phyloP scores from a whole-genome alignment of 345 rosid species.

The Euphorbia tirucalli region DNA sequence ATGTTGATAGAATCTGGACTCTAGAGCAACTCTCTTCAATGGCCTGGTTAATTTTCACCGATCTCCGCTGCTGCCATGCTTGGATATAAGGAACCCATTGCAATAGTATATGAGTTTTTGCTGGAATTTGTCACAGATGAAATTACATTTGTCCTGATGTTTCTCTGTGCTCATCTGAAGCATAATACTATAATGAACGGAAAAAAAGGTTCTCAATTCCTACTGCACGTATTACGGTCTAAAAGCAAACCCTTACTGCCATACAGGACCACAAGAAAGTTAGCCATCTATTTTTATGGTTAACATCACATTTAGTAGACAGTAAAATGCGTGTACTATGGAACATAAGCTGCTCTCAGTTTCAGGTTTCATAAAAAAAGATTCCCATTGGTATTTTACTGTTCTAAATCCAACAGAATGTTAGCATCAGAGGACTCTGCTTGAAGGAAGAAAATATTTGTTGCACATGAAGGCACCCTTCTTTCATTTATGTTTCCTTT shows the following conservation, averaged over 20 bases:
- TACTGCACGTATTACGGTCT: not conserved
- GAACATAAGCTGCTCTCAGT: not conserved
- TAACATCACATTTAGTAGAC: not conserved
- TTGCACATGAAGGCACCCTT: not conserved
- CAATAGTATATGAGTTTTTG: too few species aligned
- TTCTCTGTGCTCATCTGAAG: too few species aligned
- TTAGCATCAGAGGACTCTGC: not conserved
- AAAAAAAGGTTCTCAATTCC: not conserved
- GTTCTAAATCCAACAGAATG: not conserved
- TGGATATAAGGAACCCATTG: too few species aligned
- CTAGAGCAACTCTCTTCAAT: too few species aligned
- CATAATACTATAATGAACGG: too few species aligned
- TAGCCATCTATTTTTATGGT: not conserved
- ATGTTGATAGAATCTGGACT: too few species aligned
- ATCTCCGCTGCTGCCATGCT: too few species aligned
- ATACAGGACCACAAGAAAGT: not conserved
- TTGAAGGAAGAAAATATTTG: not conserved
- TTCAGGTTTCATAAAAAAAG: not conserved
- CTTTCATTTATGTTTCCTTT: slow-evolving; percentile 48
- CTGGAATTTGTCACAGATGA: too few species aligned
- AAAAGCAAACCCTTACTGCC: not conserved
- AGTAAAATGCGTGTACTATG: not conserved
- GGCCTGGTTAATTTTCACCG: too few species aligned
- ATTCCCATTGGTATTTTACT: not conserved
- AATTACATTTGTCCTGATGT: too few species aligned